Percentiles rank a stretch among this genome's conserved stretches.
phyloP scores from a whole-genome alignment of 495 filamentous ascomycete species.

The Parathielavia hyrcaniae region DNA sequence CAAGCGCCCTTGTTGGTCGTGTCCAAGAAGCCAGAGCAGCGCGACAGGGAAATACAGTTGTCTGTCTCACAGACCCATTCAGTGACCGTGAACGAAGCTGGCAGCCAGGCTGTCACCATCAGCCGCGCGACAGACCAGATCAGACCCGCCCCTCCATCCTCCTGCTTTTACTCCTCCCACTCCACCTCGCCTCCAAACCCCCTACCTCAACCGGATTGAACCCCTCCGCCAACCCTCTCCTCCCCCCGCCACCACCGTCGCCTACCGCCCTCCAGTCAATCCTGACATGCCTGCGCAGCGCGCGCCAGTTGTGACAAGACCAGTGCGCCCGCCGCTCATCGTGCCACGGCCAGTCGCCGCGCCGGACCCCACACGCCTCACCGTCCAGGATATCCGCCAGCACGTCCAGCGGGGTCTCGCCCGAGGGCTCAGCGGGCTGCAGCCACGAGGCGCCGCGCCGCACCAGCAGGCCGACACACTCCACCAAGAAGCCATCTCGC shows the following conservation, averaged over 20 bases:
- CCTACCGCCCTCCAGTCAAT: not conserved
- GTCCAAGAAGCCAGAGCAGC: no score
- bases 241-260: not conserved
- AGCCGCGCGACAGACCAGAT: not conserved
- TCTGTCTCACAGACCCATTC: not conserved
- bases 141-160: not conserved
- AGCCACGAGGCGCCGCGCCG: not conserved
- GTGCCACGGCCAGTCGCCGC: not conserved
- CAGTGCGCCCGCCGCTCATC: not conserved
- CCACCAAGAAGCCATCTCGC: not conserved
- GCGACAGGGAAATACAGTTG: no score
- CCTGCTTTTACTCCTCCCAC: not conserved
- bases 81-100: not conserved
- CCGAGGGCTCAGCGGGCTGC: not conserved
- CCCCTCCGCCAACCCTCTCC: not conserved
- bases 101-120: not conserved
- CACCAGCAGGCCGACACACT: not conserved
- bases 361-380: not conserved
- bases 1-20: no score
- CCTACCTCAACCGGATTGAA: constrained; percentile 1
- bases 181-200: not conserved
- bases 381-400: not conserved
- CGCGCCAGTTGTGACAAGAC: not conserved
- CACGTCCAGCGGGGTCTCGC: constrained; percentile 5
- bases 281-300: not conserved